These are phyloP conservation scores for Henckelia pumila DNA, from an alignment of 257 asterid species.

Conservation along the genomic window DNA sequence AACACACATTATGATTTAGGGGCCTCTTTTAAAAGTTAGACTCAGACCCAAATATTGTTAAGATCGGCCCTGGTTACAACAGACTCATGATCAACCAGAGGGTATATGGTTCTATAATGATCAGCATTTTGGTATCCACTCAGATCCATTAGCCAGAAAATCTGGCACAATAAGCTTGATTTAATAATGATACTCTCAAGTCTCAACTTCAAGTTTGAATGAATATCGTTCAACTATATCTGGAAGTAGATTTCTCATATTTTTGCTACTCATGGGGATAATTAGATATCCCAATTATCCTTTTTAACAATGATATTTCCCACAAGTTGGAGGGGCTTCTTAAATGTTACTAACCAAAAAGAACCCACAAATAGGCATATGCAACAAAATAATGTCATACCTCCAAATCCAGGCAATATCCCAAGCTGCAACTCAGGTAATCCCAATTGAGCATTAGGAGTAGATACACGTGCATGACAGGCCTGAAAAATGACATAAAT, in stretches of 20 bases:
- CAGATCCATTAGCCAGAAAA: not conserved
- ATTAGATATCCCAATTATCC: not conserved
- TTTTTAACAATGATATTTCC: not conserved
- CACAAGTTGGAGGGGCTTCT: not conserved
- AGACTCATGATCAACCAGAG: not conserved
- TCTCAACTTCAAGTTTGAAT: not conserved
- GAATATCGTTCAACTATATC: not conserved
- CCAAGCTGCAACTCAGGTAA: slow-evolving; percentile 98
- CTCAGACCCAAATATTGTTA: too few species aligned
- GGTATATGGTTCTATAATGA: not conserved
- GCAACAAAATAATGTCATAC: slow-evolving; percentile 31
- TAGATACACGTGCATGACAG: slow-evolving; percentile 94
- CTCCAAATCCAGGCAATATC: slow-evolving; percentile 98
- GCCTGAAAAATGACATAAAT: slow-evolving; percentile 48
- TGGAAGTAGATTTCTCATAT: not conserved
- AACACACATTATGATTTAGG: too few species aligned
- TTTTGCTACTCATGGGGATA: not conserved
- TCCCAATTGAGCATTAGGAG: slow-evolving; percentile 82
- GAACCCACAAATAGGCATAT: not conserved
- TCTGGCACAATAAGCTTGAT: not conserved
- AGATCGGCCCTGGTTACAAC: too few species aligned
- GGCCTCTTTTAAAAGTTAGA: too few species aligned
- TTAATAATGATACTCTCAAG: not conserved
- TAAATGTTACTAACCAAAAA: not conserved
- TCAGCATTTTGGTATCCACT: not conserved